Evolutionary conservation across 169 alveolate genomes (phyloP).

Genomic region (Plasmodium coatneyi): DNA sequence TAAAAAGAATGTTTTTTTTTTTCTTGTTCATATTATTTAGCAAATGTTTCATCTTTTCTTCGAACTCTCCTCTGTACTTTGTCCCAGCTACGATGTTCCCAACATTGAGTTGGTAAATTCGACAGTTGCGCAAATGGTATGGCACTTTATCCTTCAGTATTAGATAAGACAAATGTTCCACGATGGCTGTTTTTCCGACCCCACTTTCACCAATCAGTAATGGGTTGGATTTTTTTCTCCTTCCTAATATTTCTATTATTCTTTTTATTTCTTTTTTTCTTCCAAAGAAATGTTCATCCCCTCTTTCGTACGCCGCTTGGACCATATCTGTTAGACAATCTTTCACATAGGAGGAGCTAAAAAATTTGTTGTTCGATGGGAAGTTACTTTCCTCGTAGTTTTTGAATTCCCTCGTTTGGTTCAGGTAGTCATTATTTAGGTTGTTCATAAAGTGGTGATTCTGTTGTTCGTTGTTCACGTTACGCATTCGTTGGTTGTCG

Average conservation of each 20-base stretch:
- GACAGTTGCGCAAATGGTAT: constrained; percentile 77
- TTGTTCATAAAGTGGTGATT: constrained; percentile 12
- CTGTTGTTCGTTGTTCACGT: background rate
- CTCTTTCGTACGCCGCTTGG: constrained; percentile 47
- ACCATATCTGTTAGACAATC: constrained; percentile 58
- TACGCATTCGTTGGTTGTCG: background rate
- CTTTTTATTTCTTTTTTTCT: constrained; percentile 84
- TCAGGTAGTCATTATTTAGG: constrained; percentile 39
- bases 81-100: constrained; percentile 89
- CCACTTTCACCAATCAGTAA: constrained; percentile 81
- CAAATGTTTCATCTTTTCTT: constrained; percentile 90
- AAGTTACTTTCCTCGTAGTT: constrained; percentile 31
- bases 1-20: constrained; percentile 87
- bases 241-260: constrained; percentile 82
- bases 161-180: constrained; percentile 76
- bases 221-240: constrained; percentile 86
- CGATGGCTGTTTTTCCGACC: constrained; percentile 82
- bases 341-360: constrained; percentile 27
- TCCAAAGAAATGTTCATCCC: constrained; percentile 70
- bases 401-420: constrained; percentile 36
- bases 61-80: constrained; percentile 92
- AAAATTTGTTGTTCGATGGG: constrained; percentile 15
- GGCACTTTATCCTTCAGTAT: constrained; percentile 69
- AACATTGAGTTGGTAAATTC: constrained; percentile 78
- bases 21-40: constrained; percentile 86